These are phyloP conservation scores for Aspergillus uvarum DNA, from an alignment of 2,329 filamentous ascomycete genomes.

Conservation along the genomic window DNA sequence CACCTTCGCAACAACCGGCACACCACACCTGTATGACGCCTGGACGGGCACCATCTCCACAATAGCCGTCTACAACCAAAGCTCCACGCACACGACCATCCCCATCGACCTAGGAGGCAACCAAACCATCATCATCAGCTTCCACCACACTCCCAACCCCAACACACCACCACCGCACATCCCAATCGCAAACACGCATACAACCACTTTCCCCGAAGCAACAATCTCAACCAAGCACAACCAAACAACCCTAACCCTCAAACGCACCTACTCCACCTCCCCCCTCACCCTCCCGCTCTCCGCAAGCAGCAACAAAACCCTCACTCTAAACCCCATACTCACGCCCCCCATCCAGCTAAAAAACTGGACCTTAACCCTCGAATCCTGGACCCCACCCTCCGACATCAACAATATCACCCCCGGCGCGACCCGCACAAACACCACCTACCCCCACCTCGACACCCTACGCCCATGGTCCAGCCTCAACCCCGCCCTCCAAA, in stretches of 20 bases:
- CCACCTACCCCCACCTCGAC: conserved; percentile 27
- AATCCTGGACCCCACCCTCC: conserved; percentile 42
- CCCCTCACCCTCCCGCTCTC: background rate
- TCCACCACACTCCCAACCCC: conserved; percentile 16
- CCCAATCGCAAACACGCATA: background rate
- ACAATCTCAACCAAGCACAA: background rate
- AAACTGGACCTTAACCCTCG: conserved; percentile 39
- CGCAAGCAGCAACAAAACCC: background rate
- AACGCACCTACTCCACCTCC: background rate
- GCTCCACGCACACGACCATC: conserved; percentile 30
- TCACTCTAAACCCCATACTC: background rate
- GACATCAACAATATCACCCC: conserved; percentile 30
- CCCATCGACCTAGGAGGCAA: conserved; percentile 39
- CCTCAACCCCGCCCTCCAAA: conserved; percentile 28
- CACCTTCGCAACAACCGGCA: conserved; percentile 28
- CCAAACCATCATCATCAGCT: conserved; percentile 43
- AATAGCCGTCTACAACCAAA: conserved; percentile 33
- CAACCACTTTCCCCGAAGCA: conserved; percentile 9
- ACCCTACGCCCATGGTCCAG: conserved; percentile 37
- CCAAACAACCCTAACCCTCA: background rate
- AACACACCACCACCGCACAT: background rate
- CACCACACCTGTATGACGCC: conserved; percentile 42
- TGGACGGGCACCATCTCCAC: conserved; percentile 44
- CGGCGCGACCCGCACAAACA: conserved; percentile 27
- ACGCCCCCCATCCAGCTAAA: conserved; percentile 18